Base-by-base conservation (phyloP, 169 alveolate genomes). In the Toxoplasma gondii region DNA sequence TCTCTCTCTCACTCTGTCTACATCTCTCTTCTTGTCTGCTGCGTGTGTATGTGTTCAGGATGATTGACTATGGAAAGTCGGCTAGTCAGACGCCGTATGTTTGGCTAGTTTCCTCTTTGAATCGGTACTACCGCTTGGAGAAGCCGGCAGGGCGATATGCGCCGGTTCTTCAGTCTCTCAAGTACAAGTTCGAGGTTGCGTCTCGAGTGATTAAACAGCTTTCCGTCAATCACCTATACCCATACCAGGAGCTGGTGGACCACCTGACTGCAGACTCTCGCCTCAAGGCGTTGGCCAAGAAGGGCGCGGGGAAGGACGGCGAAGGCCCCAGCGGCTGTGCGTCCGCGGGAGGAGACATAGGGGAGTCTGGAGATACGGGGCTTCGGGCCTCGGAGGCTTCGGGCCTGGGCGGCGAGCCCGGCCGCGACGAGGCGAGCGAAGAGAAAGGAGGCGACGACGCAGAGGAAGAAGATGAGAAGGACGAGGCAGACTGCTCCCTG, bases 141-240 rank as follows among this genome's bases (percentile, higher is more conserved):
- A 43, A 83, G 64, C 94, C 94, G 0, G 94, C 94, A 10, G 94
- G 94, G 2, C 88, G 94, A 0, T 91, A 91, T 45, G 94, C 80
- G 16, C 67, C 94, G 19, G 80, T 91, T 4, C 67, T 91, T 16
- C 88, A 83, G 54, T 91, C 94, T 43, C 70, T 43, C 36, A 70
- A 38, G 54, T 41, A 34, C 36, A 78, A 58, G 80, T 91, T 91
- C 34, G 94, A 91, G 80, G 90, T 91, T 12, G 94, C 94, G 19
- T 80, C 94, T 7, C 90, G 94, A 64, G 94, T 91, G 27, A 81
- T 91, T 5, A 83, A 83, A 9, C 94, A 91, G 94, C 94, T 91
- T 49, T 45, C 53, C 43, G 53, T 91, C 27, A 70, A 91, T 54
- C 94, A 74, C 27, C 39, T 17, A 49, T 38, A 54, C 83, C 29